These are phyloP conservation scores for Fraxinus latifolia DNA, from an alignment of 305 asterid genomes.

Conservation along the genomic window DNA sequence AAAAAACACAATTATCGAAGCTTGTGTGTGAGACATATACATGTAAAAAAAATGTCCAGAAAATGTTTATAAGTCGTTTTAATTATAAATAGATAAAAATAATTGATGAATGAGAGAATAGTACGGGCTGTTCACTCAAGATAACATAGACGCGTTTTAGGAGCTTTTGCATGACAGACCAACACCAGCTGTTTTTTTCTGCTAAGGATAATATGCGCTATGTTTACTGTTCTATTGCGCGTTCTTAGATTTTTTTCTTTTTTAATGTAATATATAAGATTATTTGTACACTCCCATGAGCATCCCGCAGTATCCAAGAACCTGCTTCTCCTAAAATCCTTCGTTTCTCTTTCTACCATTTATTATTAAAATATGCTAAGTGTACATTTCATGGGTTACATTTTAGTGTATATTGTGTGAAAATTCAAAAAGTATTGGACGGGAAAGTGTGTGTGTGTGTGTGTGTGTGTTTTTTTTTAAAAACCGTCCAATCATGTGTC, in stretches of 20 bases:
- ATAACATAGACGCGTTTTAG: slow-evolving; percentile 37
- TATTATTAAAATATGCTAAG: slow-evolving; percentile 11
- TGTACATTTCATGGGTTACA: no score
- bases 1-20: no score
- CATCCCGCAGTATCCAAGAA: slow-evolving; percentile 50
- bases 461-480: no score
- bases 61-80: no score
- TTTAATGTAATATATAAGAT: slow-evolving; percentile 16
- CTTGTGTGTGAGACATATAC: background rate
- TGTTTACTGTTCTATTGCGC: slow-evolving; percentile 35
- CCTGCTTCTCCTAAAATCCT: slow-evolving; percentile 48
- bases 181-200: slow-evolving; percentile 59
- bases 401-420: no score
- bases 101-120: background rate
- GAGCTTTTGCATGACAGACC: slow-evolving; percentile 54
- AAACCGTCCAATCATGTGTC: no score
- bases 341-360: slow-evolving; percentile 30
- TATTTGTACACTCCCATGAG: slow-evolving; percentile 23
- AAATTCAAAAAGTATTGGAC: no score
- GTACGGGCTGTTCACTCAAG: background rate
- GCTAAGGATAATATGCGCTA: slow-evolving; percentile 20
- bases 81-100: no score
- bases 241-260: background rate
- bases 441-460: no score
- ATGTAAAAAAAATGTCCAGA: background rate